Evolutionary conservation across 2,329 filamentous ascomycete genomes (phyloP).

Genomic region (Trichoderma pleuroti): DNA sequence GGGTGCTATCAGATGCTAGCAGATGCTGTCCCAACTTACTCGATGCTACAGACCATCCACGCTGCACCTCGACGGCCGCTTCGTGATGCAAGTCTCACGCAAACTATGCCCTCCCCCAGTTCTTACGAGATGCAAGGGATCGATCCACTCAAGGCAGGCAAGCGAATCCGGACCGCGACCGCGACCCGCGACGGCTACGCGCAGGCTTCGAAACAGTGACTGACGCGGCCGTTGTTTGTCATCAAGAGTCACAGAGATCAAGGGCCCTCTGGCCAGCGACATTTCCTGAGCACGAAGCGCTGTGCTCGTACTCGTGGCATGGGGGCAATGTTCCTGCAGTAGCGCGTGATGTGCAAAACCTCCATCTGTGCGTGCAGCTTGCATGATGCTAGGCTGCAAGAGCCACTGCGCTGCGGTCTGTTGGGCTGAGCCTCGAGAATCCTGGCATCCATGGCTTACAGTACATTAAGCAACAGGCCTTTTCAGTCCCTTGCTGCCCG

Average conservation of each 20-base stretch:
- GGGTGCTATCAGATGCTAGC: neutral
- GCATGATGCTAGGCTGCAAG: neutral
- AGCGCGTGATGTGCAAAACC: constrained; percentile 4
- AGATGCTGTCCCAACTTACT: neutral
- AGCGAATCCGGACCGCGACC: neutral
- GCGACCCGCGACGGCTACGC: neutral
- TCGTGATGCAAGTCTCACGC: constrained; percentile 6
- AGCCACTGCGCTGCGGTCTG: neutral
- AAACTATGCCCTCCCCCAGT: neutral
- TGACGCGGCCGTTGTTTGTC: neutral
- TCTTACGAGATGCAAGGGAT: neutral
- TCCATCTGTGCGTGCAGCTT: constrained; percentile 5
- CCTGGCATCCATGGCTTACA: neutral
- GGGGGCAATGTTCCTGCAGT: constrained; percentile 18
- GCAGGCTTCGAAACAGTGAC: neutral
- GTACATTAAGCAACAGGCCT: neutral
- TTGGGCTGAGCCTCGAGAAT: neutral
- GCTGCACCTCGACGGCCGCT: neutral
- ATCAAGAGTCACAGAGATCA: neutral
- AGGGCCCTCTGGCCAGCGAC: neutral
- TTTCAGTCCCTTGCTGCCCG: neutral
- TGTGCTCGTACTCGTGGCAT: neutral
- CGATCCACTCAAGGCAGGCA: neutral
- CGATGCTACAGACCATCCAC: neutral
- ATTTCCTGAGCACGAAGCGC: neutral